Conservation (phyloP, 2,329 filamentous ascomycete genomes). For the Scedosporium dehoogii region DNA sequence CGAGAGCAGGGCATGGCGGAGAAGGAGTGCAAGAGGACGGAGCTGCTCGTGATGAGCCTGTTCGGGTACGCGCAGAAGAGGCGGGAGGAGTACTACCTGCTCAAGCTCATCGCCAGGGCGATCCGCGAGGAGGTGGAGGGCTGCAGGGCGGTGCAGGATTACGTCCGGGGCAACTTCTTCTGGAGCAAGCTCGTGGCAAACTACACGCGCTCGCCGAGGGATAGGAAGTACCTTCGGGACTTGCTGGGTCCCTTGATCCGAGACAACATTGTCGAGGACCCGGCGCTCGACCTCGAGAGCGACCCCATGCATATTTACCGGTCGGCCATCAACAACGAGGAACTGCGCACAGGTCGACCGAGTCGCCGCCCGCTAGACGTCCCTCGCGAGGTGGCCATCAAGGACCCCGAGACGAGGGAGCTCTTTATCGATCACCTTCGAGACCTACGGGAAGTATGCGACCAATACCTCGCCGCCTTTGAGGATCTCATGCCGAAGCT, state of each 20-base stretch:
- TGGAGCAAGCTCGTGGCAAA: slow-evolving; percentile 79
- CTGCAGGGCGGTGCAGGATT: slow-evolving; percentile 68
- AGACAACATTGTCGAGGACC: slow-evolving; percentile 88
- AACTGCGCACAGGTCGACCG: slow-evolving; percentile 78
- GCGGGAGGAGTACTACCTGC: slow-evolving; percentile 89
- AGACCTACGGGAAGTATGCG: slow-evolving; percentile 86
- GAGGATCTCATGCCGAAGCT: slow-evolving; percentile 80
- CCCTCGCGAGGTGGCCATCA: slow-evolving; percentile 85
- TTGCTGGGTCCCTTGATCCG: slow-evolving; percentile 76
- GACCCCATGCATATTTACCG: slow-evolving; percentile 97
- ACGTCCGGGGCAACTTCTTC: slow-evolving; percentile 82
- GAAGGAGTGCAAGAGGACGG: slow-evolving; percentile 85
- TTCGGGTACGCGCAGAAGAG: slow-evolving; percentile 97
- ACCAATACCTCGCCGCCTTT: slow-evolving; percentile 74
- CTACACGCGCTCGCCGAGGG: slow-evolving; percentile 83
- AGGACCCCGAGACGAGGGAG: slow-evolving; percentile 82
- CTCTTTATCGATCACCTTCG: slow-evolving; percentile 92
- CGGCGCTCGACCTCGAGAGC: slow-evolving; percentile 84
- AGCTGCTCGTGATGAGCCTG: slow-evolving; percentile 88
- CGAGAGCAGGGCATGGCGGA: slow-evolving; percentile 78
- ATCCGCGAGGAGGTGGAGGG: slow-evolving; percentile 78
- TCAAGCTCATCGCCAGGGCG: slow-evolving; percentile 77
- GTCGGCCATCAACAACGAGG: slow-evolving; percentile 93
- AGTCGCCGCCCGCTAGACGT: slow-evolving; percentile 77
- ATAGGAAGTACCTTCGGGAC: slow-evolving; percentile 85